Evolutionary conservation across 108 stramenopile genomes (phyloP).

Genomic region (Nannochloropsis gaditana): DNA sequence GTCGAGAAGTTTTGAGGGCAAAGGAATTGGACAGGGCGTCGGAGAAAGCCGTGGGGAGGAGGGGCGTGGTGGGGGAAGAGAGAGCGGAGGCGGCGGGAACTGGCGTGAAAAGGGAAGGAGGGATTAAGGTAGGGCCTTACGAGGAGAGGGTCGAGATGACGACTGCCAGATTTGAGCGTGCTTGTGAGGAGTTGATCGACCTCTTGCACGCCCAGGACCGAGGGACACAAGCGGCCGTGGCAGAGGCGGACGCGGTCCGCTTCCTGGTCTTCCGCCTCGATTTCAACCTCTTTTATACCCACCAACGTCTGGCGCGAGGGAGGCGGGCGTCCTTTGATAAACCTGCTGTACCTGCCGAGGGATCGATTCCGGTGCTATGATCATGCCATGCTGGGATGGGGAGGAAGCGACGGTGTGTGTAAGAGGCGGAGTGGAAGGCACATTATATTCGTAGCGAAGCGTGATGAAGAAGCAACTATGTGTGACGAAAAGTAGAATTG

Average conservation of each 20-base stretch:
- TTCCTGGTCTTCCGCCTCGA: slow-evolving; percentile 57
- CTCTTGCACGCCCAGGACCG: slow-evolving; percentile 18
- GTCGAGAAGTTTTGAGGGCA: background rate
- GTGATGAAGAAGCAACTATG: too few relatives aligned
- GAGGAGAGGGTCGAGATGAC: background rate
- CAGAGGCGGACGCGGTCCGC: slow-evolving; percentile 46
- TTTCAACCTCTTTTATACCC: slow-evolving; percentile 52
- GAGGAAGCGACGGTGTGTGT: too few relatives aligned
- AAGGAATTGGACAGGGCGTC: background rate
- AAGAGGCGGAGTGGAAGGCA: too few relatives aligned
- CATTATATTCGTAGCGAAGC: too few relatives aligned
- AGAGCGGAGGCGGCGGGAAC: slow-evolving; percentile 13
- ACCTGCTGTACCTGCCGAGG: background rate
- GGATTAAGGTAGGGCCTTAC: background rate
- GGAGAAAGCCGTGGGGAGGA: slow-evolving; percentile 22
- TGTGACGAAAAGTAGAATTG: too few relatives aligned
- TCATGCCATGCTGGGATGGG: too few relatives aligned
- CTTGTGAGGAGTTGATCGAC: slow-evolving; percentile 13
- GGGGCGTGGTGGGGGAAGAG: slow-evolving; percentile 29
- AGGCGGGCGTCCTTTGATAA: background rate
- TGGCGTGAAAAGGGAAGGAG: background rate
- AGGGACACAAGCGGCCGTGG: slow-evolving; percentile 23
- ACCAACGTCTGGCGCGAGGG: background rate
- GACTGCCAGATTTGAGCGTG: background rate
- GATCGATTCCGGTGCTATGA: background rate